phyloP scores from a whole-genome alignment of 2,329 filamentous ascomycete genomes.

The Alternaria angustiovoidea region DNA sequence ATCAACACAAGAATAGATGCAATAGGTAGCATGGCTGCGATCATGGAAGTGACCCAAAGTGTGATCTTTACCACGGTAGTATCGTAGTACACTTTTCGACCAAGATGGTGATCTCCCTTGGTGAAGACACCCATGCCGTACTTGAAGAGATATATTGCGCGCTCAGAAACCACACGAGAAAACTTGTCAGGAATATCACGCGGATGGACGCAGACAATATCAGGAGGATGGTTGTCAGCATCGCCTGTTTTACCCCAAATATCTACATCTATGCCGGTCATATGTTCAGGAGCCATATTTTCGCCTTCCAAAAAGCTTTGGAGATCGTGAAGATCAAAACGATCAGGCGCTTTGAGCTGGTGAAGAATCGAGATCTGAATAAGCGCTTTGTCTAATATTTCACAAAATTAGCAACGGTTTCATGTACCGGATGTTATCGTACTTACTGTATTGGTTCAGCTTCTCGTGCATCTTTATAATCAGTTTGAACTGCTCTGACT shows the following conservation, averaged over 20 bases:
- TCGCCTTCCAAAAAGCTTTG: conserved; percentile 11
- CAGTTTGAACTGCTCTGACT: neutral
- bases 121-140: conserved; percentile 2
- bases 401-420: neutral
- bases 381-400: neutral
- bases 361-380: conserved; percentile 12
- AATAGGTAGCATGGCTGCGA: conserved; percentile 34
- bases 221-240: neutral
- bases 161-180: conserved; percentile 16
- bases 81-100: conserved; percentile 3
- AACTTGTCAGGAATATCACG: conserved; percentile 16
- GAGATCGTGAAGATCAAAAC: conserved; percentile 15
- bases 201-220: conserved; percentile 13
- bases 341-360: neutral
- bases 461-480: neutral
- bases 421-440: too few species aligned
- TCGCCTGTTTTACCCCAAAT: neutral
- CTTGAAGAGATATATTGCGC: conserved; percentile 13
- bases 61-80: conserved; percentile 11
- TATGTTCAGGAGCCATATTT: neutral
- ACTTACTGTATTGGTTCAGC: conserved; percentile 11
- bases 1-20: conserved; percentile 28
- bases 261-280: neutral
- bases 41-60: conserved; percentile 26
- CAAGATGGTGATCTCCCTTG: neutral